Evolutionary conservation across 2,329 filamentous ascomycete genomes (phyloP), one percentile per base, ranked within the genome.

Genomic region (Raffaelea albimanens): DNA sequence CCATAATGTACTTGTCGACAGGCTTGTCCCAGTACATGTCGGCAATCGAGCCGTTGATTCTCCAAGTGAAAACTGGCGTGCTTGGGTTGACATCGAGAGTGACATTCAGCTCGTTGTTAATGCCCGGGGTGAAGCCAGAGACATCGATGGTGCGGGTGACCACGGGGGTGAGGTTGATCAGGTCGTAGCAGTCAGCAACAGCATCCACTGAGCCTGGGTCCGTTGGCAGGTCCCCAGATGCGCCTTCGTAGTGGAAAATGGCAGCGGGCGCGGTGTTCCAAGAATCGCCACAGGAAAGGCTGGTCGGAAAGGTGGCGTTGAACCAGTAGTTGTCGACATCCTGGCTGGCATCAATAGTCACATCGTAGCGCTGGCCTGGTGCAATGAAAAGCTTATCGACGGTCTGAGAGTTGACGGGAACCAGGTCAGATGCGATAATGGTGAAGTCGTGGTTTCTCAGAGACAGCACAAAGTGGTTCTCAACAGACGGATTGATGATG

Each of bases 401-500:
- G 1, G 64, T 63, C 41, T 68, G 62, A 3, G 77, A 72, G 44
- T 68, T 57, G 47, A 76, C 61, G 1, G 71, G 68, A 2, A 76
- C 71, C 36, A 75, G 67, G 53, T 78, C 75, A 46, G 66, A 65
- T 3, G 69, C 64, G 46, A 78, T 72, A 46, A 79, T 64, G 2
- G 67, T 72, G 52, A 78, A 61, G 14, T 61, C 61, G 56, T 79
- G 74, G 31, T 65, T 64, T 45, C 66, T 68, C 10, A 75, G 66
- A 20, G 74, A 70, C 20, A 78, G 64, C 2, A 66, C 70, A 53
- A 76, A 63, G 48, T 65, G 63, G 62, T 79, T 62, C 67, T 60
- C 63, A 55, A 60, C 74, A 63, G 59, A 76, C 1, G 69, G 67
- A 59, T 75, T 74, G 59, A 76, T 70, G 46, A 75, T 53, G 3